Conservation (phyloP, 176 grass and related monocot genomes). For the Juncus effusus region DNA sequence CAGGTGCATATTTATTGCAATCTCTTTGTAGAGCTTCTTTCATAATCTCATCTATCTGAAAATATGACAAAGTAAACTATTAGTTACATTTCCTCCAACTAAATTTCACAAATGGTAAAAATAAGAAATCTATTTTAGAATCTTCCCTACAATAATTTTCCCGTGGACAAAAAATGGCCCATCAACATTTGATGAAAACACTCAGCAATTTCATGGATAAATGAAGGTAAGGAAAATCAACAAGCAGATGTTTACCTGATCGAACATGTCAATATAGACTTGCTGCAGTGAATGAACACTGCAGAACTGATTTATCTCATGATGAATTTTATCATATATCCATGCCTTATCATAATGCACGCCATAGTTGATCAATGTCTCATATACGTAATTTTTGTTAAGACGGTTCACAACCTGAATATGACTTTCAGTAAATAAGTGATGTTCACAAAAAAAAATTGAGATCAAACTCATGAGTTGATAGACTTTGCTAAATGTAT, state of each 20-base stretch:
- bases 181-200: too few relatives aligned
- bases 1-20: conserved; percentile 91
- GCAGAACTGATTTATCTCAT: conserved; percentile 99
- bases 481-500: too few relatives aligned
- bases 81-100: not conserved
- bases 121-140: too few relatives aligned
- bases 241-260: conserved; percentile 50
- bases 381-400: conserved; percentile 75
- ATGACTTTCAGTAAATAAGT: not conserved
- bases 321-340: conserved; percentile 99
- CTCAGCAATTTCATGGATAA: too few relatives aligned
- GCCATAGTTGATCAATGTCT: conserved; percentile 92
- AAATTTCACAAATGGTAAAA: too few relatives aligned
- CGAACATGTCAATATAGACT: conserved; percentile 99
- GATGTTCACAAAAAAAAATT: too few relatives aligned
- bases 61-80: not conserved
- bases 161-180: too few relatives aligned
- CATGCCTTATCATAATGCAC: conserved; percentile 95
- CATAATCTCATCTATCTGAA: conserved; percentile 96
- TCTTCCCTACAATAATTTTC: too few relatives aligned
- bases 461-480: too few relatives aligned
- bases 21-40: conserved; percentile 97
- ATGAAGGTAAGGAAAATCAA: too few relatives aligned
- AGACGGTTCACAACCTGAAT: conserved; percentile 91
- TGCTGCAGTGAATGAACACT: conserved; percentile 89